Evolutionary conservation across 2,329 filamentous ascomycete species (phyloP).

Genomic region (Exophiala sp.): DNA sequence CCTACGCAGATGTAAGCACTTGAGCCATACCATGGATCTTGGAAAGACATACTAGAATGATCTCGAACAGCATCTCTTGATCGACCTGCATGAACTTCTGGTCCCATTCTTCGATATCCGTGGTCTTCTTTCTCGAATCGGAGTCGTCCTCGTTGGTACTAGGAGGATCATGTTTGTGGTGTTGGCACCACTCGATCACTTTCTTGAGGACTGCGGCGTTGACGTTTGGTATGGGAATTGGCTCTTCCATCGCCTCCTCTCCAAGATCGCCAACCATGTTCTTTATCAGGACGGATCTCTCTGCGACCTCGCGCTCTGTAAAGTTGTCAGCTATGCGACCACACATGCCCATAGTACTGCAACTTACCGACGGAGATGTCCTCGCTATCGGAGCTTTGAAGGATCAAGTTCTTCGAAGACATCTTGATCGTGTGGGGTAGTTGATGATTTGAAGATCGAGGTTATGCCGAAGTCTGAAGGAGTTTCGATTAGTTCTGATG

Average conservation of each 20-base stretch:
- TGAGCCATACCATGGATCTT: background rate
- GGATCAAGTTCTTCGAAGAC: constrained; percentile 38
- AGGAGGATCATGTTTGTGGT: constrained; percentile 88
- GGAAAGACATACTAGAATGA: constrained; percentile 62
- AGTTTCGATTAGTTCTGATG: background rate
- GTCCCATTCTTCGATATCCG: constrained; percentile 99
- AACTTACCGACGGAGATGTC: constrained; percentile 51
- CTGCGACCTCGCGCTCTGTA: constrained; percentile 74
- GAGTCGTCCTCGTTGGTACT: constrained; percentile 80
- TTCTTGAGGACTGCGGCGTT: constrained; percentile 92
- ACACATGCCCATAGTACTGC: background rate
- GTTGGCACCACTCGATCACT: constrained; percentile 96
- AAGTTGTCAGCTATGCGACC: constrained; percentile 1
- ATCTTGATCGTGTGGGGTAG: constrained; percentile 21
- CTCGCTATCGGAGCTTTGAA: constrained; percentile 51
- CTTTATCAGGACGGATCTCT: constrained; percentile 94
- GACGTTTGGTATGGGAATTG: constrained; percentile 85
- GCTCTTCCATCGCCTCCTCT: constrained; percentile 57
- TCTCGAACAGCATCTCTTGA: constrained; percentile 99
- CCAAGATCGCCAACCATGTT: constrained; percentile 96
- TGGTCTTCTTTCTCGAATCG: constrained; percentile 95
- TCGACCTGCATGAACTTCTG: constrained; percentile 99
- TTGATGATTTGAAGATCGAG: background rate
- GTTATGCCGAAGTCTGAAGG: constrained; percentile 3
- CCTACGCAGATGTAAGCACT: constrained; percentile 34